Evolutionary conservation across 202 grass and related monocot species (phyloP).

Genomic region (Schoenoplectus triqueter): DNA sequence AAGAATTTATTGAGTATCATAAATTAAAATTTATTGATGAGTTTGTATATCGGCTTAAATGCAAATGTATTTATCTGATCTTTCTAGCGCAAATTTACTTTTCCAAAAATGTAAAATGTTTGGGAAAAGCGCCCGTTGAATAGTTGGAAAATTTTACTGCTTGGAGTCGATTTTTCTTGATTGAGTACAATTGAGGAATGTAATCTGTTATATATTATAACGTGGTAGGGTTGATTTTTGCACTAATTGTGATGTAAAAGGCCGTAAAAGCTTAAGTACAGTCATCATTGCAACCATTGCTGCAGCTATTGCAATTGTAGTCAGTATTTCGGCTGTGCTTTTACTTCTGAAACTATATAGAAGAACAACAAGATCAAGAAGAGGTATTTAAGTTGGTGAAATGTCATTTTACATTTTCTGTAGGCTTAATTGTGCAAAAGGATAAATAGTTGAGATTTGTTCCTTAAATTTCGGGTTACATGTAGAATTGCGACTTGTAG

Average conservation of each 20-base stretch:
- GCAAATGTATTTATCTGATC: background rate
- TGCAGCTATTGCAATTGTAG: conserved; percentile 7
- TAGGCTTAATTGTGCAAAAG: too few relatives aligned
- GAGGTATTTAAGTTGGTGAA: background rate
- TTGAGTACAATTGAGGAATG: background rate
- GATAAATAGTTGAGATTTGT: background rate
- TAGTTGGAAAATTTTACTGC: background rate
- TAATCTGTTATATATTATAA: background rate
- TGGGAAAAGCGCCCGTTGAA: too few relatives aligned
- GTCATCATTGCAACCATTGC: conserved; percentile 14
- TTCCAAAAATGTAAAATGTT: too few relatives aligned
- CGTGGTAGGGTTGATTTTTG: conserved; percentile 11
- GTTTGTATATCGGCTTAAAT: too few relatives aligned
- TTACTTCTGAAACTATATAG: background rate
- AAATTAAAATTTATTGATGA: too few relatives aligned
- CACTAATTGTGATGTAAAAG: background rate
- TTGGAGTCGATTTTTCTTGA: background rate
- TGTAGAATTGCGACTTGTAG: background rate
- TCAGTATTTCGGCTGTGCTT: background rate
- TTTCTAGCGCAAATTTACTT: too few relatives aligned
- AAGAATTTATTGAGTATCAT: too few relatives aligned
- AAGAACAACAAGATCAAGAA: background rate
- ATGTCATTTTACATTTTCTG: background rate
- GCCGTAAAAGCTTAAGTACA: background rate
- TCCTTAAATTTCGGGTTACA: background rate